Conservation (phyloP, 2,329 filamentous ascomycete genomes). For the Hymenoscyphus salicellus region DNA sequence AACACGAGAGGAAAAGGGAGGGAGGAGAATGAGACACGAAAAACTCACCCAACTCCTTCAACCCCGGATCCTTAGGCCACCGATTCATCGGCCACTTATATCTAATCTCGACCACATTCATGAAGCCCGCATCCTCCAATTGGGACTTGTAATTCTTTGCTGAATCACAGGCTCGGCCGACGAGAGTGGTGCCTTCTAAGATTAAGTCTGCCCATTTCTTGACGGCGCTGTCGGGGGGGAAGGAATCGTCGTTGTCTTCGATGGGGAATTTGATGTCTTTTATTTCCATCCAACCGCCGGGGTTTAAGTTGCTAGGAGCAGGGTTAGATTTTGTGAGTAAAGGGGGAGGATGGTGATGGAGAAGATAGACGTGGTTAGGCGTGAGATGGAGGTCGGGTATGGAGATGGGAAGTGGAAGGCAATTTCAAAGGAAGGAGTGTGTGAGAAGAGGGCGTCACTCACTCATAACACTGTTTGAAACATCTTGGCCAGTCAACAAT, state of each 20-base stretch:
- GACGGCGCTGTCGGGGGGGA: conserved; percentile 15
- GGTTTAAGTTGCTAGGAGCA: conserved; percentile 21
- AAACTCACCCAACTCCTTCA: conserved; percentile 21
- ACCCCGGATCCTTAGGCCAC: conserved; percentile 49
- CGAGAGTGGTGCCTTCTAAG: conserved; percentile 33
- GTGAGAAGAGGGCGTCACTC: background rate
- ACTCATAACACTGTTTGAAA: conserved; percentile 18
- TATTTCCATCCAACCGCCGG: conserved; percentile 37
- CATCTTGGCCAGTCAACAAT: conserved; percentile 18
- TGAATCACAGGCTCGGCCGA: conserved; percentile 35
- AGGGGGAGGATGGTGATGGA: background rate
- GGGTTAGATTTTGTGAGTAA: background rate
- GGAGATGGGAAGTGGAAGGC: no score
- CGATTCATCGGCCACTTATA: conserved; percentile 49
- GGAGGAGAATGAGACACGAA: no score
- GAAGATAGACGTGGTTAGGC: no score
- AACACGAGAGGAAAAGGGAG: background rate
- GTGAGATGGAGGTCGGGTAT: no score
- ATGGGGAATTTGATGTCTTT: conserved; percentile 32
- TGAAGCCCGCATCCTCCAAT: conserved; percentile 26
- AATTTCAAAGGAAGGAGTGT: background rate
- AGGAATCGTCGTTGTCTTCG: conserved; percentile 37
- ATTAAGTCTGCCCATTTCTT: conserved; percentile 28
- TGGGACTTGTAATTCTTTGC: conserved; percentile 27
- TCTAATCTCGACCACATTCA: conserved; percentile 39